Evolutionary conservation across 2,329 filamentous ascomycete genomes (phyloP).

Genomic region (Coniella vitis): DNA sequence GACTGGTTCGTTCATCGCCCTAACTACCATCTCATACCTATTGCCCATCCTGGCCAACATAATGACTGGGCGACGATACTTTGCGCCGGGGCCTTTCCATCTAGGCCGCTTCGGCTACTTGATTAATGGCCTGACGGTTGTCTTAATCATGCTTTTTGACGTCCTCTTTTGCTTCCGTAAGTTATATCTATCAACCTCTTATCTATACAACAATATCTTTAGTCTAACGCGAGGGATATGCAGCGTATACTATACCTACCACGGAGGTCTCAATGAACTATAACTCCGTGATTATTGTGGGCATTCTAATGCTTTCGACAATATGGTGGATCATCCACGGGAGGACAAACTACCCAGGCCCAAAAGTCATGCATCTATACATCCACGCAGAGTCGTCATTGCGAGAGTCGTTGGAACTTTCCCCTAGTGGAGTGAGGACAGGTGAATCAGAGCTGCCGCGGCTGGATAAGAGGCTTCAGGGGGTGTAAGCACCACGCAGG

Average conservation of each 20-base stretch:
- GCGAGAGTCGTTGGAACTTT: too few species aligned
- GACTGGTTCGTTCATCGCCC: slow-evolving; percentile 50
- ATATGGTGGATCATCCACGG: slow-evolving; percentile 46
- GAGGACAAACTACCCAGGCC: slow-evolving; percentile 40
- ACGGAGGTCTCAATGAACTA: slow-evolving; percentile 41
- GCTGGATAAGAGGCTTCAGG: too few species aligned
- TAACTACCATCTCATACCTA: slow-evolving; percentile 49
- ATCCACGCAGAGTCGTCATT: slow-evolving; percentile 22
- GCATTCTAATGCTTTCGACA: slow-evolving; percentile 38
- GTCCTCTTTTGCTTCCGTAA: slow-evolving; percentile 56
- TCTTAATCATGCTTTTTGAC: slow-evolving; percentile 48
- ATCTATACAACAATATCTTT: too few species aligned
- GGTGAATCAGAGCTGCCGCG: too few species aligned
- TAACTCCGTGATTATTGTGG: slow-evolving; percentile 47
- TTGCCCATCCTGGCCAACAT: slow-evolving; percentile 44
- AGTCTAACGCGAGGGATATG: not conserved
- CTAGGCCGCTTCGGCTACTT: slow-evolving; percentile 43
- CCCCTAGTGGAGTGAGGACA: too few species aligned
- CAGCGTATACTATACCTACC: slow-evolving; percentile 36
- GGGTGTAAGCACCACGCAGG: too few species aligned
- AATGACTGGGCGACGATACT: slow-evolving; percentile 41
- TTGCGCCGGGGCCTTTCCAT: slow-evolving; percentile 46
- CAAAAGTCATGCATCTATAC: slow-evolving; percentile 41
- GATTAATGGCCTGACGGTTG: slow-evolving; percentile 42
- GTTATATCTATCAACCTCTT: slow-evolving; percentile 16